Evolutionary conservation across 2,329 filamentous ascomycete genomes (phyloP), one percentile per base, ranked within the genome.

Genomic region (Plenodomus lindquistii): DNA sequence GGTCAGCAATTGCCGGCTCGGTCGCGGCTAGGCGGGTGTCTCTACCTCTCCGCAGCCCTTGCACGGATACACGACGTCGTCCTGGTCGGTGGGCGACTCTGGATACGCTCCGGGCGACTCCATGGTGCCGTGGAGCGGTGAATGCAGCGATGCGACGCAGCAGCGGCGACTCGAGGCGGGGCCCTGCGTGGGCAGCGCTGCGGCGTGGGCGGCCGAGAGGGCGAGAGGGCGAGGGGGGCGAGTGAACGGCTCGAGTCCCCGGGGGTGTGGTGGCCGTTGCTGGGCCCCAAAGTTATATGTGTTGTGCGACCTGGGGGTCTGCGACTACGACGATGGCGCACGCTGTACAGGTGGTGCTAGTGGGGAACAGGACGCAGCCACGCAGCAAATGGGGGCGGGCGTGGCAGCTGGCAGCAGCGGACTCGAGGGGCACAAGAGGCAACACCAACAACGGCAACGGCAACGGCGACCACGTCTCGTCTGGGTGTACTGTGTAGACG

Each of bases 61-160:
- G 84, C 79, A 74, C 85, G 91, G 72, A 81, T 85, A 62, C 74
- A 83, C 44, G 77, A 84, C 64, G 65, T 74, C 66, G 67, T 74
- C 66, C 65, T 73, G 63, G 76, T 71, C 70, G 48, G 66, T 51
- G 46, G 70, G 70, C 29, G 70, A 82, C 55, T 85, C 83, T 52
- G 81, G 75, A 60, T 79, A 81, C 51, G 75, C 74, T 35, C 75
- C 75, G 40, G 80, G 79, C 50, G 79, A 81, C 52, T 83, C 81
- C 81, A 83, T 82, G 48, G 22, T 48, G 61, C 38, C 20, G 37
- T 37, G 18, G 37, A 22, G 54, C 29, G 19, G 34, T 21, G 27
- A 15, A 24, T 16, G 55, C 15, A 50, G 15, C 49, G 21, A 52
- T 44, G 37, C 36, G 34, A 31, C n/a, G 42, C 2, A 29, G 35